phyloP scores from a whole-genome alignment of 805 yeast genomes.

The Saccharomycopsis synnaedendra region DNA sequence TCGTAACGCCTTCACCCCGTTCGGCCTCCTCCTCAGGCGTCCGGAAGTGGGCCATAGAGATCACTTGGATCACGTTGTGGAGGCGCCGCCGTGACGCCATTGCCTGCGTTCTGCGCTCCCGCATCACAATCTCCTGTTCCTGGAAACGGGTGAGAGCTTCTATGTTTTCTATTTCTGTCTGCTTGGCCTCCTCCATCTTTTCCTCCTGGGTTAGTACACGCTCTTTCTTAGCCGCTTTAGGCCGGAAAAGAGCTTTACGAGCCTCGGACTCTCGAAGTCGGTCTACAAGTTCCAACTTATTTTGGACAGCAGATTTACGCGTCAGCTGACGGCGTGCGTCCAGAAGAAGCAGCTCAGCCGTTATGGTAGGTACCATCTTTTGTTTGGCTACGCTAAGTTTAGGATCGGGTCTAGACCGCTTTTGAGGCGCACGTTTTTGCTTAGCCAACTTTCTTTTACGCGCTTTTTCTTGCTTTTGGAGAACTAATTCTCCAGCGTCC shows the following conservation, averaged over 20 bases:
- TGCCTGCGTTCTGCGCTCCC: constrained; percentile 63
- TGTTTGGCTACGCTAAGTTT: constrained; percentile 20
- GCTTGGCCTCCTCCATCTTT: constrained; percentile 68
- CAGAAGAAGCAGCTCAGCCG: constrained; percentile 40
- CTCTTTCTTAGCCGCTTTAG: constrained; percentile 18
- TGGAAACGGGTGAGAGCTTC: constrained; percentile 64
- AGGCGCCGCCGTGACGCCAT: constrained; percentile 56
- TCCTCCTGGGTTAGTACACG: constrained; percentile 53
- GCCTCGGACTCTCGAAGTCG: constrained; percentile 61
- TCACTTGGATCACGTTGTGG: constrained; percentile 43
- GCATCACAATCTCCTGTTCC: constrained; percentile 76
- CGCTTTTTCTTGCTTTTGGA: constrained; percentile 21
- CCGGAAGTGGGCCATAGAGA: constrained; percentile 36
- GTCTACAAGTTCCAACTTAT: constrained; percentile 68
- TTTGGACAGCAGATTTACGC: constrained; percentile 67
- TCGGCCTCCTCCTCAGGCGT: constrained; percentile 52
- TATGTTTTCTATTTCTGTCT: constrained; percentile 70
- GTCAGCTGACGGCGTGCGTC: constrained; percentile 59
- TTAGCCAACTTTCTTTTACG: constrained; percentile 22
- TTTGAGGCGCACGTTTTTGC: constrained; percentile 25
- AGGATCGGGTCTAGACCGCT: background rate
- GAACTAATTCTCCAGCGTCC: constrained; percentile 30
- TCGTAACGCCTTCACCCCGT: background rate
- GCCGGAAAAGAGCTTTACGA: constrained; percentile 35
- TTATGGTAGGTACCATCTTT: constrained; percentile 2